Evolutionary conservation across 2,329 filamentous ascomycete genomes (phyloP).

Genomic region (Talaromyces sp.): DNA sequence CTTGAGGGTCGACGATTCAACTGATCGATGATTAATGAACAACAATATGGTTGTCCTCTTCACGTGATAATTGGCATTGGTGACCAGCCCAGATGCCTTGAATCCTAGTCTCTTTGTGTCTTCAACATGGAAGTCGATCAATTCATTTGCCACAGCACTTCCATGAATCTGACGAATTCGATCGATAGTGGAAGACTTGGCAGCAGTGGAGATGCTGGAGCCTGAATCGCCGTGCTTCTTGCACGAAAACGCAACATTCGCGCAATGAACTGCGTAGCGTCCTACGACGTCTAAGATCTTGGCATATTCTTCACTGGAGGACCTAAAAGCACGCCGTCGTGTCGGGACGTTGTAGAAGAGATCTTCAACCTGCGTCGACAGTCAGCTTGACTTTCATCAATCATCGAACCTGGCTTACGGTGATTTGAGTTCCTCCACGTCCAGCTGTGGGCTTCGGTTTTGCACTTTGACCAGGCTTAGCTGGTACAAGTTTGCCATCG

Average conservation of each 20-base stretch:
- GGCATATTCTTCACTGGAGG: constrained; percentile 88
- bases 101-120: constrained; percentile 75
- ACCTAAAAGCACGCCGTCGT: constrained; percentile 82
- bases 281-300: constrained; percentile 96
- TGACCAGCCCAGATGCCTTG: constrained; percentile 73
- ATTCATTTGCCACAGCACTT: constrained; percentile 76
- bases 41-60: constrained; percentile 84
- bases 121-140: constrained; percentile 69
- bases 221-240: constrained; percentile 92
- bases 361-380: constrained; percentile 66
- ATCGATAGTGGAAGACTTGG: constrained; percentile 68
- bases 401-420: constrained; percentile 46
- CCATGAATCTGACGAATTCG: constrained; percentile 90
- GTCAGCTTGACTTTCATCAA: not conserved
- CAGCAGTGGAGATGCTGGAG: constrained; percentile 73
- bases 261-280: constrained; percentile 87
- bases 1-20: constrained; percentile 83
- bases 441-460: constrained; percentile 88
- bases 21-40: constrained; percentile 94
- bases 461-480: constrained; percentile 80
- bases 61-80: constrained; percentile 90
- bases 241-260: constrained; percentile 89
- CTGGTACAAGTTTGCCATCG: constrained; percentile 72
- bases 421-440: constrained; percentile 86
- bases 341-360: constrained; percentile 95